Base-by-base conservation (phyloP, 345 rosid species). In the Excoecaria cochinchinensis region DNA sequence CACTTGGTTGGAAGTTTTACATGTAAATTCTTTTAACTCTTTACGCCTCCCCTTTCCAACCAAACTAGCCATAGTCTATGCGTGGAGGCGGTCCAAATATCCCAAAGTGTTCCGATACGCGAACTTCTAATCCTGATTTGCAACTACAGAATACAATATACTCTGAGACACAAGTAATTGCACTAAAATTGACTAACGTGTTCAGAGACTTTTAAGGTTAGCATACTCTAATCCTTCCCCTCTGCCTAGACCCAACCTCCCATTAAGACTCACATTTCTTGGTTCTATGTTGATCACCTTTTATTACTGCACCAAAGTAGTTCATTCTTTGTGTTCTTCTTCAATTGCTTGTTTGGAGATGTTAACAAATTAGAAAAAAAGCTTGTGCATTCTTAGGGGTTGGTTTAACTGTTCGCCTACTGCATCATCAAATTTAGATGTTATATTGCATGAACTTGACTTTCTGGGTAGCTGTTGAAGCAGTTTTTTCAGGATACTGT, bases 391-490 rank as follows among this genome's bases (percentile, higher is more conserved):
- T 1, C 0, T n/a, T 47, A 4, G 31, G 31, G 10, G 17, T 48
- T 61, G 46, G 0, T 50, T 62, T 48, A 62, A 25, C 14, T 57
- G 22, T 11, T 5, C 25, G 15, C 21, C 42, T 46, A 53, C 22
- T 47, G 47, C n/a, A 50, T 22, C 5, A 14, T n/a, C 42, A 46
- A 8, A 59, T 58, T 44, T 40, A 50, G n/a, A 36, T 5, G 2
- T 4, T 40, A 12, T 42, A 11, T 48, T 19, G 40, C 5, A 17
- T 15, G 13, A 21, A 70, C 19, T 69, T 52, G 48, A 24, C 21
- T 59, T 31, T 22, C 60, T 48, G 36, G 59, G 8, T 74, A 24
- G 68, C 8, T 47, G 60, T 58, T 58, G 73, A 70, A 64, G 12
- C 74, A 70, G 36, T 66, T 65, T 3, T 62, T 70, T 16, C 21